Evolutionary conservation across 768 basidiomycete genomes (phyloP), one percentile per base, ranked within the genome.

Genomic region (Lepiota subincarnata): DNA sequence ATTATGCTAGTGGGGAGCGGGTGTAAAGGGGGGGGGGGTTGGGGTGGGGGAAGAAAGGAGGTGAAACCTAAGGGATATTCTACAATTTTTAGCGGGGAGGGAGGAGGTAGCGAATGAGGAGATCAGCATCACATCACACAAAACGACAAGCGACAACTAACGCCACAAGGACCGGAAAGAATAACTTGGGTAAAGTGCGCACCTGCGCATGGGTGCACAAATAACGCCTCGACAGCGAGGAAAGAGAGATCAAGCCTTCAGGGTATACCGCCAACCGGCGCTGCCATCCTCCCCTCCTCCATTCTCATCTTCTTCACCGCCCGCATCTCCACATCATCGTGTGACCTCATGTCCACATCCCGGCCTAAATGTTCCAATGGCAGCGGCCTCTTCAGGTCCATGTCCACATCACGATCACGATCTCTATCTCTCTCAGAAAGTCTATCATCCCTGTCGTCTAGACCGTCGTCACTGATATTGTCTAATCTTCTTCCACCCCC

Each of bases 241-340:
- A n/a, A 20, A 35, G 24, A 24, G n/a, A 34, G 19, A 52, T 44
- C 12, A 28, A 20, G 22, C 36, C 51, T 68, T 81, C 73, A 82
- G 72, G 80, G 81, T 80, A 84, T 80, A 68, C 71, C 69, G 64
- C 72, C 69, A 59, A 67, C 63, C 43, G 71, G 67, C 47, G 71
- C 43, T 39, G 44, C 37, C 20, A 44, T 38, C 44, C 52, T 53
- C 26, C 52, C 64, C 62, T 75, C 73, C 58, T 82, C 82, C 73
- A 87, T 78, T 66, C 84, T 78, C 79, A 88, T 82, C 78, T 84
- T 86, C 81, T 89, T 89, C 57, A 74, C 69, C 52, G 78, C 78
- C 60, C 52, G n/a, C 52, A 53, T 44, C 28, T 53, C 52, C 19
- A 45, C 37, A 55, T 73, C 64, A 62, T 75, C 73, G 57, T 81